Percentiles rank a stretch among this genome's conserved stretches.
phyloP scores from a whole-genome alignment of 371 early-diverging fungal genomes.

The Conidiobolus incongruus region DNA sequence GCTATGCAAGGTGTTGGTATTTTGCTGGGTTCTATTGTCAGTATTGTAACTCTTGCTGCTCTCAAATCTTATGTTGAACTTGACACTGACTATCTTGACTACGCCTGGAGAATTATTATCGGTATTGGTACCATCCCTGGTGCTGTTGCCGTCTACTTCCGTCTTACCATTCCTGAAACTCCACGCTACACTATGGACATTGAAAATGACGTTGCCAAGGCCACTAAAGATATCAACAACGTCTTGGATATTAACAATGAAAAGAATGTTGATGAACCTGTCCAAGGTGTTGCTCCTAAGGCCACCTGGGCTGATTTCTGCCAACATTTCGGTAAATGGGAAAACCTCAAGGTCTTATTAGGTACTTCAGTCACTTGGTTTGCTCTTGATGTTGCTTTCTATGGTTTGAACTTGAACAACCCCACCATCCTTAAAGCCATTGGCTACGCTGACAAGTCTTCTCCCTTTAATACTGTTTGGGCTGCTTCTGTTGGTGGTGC shows the following conservation, averaged over 20 bases:
- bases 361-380: slow-evolving; percentile 39
- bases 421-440: slow-evolving; percentile 36
- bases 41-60: slow-evolving; percentile 36
- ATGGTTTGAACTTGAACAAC: slow-evolving; percentile 64
- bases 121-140: slow-evolving; percentile 53
- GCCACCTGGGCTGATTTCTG: slow-evolving; percentile 23
- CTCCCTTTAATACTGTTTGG: slow-evolving; percentile 17
- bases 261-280: slow-evolving; percentile 8
- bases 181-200: slow-evolving; percentile 63
- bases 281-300: slow-evolving; percentile 9
- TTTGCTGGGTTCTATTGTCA: slow-evolving; percentile 46
- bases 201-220: slow-evolving; percentile 30
- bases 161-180: slow-evolving; percentile 68
- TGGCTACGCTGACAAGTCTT: slow-evolving; percentile 16
- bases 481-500: slow-evolving; percentile 26
- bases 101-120: slow-evolving; percentile 67
- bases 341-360: slow-evolving; percentile 23
- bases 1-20: slow-evolving; percentile 84
- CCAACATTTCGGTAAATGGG: slow-evolving; percentile 25
- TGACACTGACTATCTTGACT: slow-evolving; percentile 45
- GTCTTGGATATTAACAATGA: slow-evolving; percentile 10
- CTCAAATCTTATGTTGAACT: slow-evolving; percentile 32
- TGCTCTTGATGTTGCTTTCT: too few relatives aligned
- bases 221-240: slow-evolving; percentile 15
- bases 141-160: slow-evolving; percentile 39